phyloP scores from a whole-genome alignment of 2,329 filamentous ascomycete species.

The Setomelanomma holmii region DNA sequence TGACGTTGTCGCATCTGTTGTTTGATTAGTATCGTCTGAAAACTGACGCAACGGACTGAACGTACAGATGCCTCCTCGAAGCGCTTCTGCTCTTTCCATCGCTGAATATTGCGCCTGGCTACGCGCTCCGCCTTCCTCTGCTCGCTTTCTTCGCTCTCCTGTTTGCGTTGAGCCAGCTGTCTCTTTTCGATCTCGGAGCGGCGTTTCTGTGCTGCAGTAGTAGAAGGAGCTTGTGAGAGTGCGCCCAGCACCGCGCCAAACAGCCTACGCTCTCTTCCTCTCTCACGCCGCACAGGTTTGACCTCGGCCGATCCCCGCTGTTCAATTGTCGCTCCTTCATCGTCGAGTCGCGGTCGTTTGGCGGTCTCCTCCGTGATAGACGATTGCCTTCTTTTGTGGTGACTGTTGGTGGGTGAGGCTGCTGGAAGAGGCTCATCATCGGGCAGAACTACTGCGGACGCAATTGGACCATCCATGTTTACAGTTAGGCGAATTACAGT shows the following conservation, averaged over 20 bases:
- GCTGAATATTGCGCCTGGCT: conserved; percentile 65
- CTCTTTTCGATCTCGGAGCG: conserved; percentile 82
- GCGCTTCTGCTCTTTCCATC: conserved; percentile 73
- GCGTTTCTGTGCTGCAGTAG: conserved; percentile 67
- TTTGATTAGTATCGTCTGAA: conserved; percentile 20
- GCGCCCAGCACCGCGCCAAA: conserved; percentile 84
- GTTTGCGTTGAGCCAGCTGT: conserved; percentile 76
- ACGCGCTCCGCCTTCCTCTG: conserved; percentile 70
- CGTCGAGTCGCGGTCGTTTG: conserved; percentile 62
- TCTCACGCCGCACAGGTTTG: conserved; percentile 63
- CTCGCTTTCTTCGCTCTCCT: conserved; percentile 75
- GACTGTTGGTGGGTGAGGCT: conserved; percentile 31
- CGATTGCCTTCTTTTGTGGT: conserved; percentile 62
- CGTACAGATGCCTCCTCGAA: conserved; percentile 81
- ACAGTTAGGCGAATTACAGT: neutral
- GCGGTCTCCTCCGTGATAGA: conserved; percentile 57
- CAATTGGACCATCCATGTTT: conserved; percentile 53
- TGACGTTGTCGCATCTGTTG: conserved; percentile 77
- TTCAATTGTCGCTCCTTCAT: conserved; percentile 29
- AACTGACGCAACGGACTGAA: conserved; percentile 4
- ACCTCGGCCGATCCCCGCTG: conserved; percentile 26
- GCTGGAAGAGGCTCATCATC: conserved; percentile 45
- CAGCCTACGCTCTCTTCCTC: conserved; percentile 81
- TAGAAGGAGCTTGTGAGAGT: conserved; percentile 71
- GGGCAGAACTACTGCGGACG: conserved; percentile 62